A percentile compares a stretch with the other conserved stretches of the same genome.
These are phyloP conservation scores for Eucalyptus polyanthemos DNA, from an alignment of 345 rosid species.

Conservation along the genomic window DNA sequence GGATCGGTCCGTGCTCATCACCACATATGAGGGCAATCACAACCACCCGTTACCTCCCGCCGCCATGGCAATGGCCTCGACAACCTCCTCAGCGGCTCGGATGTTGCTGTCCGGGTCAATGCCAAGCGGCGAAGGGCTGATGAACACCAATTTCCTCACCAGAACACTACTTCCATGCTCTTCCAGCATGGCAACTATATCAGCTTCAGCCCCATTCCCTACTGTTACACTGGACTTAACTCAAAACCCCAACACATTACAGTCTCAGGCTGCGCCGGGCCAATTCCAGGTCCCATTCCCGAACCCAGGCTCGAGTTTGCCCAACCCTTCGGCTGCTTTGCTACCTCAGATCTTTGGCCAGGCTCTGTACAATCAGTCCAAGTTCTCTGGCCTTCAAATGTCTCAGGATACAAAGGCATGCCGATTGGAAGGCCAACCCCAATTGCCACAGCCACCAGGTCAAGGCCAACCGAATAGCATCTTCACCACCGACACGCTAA, in stretches of 20 bases:
- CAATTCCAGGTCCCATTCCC: constrained; percentile 38
- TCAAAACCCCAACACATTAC: constrained; percentile 24
- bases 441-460: background rate
- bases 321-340: constrained; percentile 7
- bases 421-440: constrained; percentile 6
- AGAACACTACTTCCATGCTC: constrained; percentile 76
- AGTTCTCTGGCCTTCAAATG: constrained; percentile 53
- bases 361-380: constrained; percentile 45
- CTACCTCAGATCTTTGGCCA: constrained; percentile 59
- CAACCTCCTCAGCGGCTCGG: constrained; percentile 82
- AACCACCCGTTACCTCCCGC: constrained; percentile 95
- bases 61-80: constrained; percentile 83
- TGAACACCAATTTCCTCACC: constrained; percentile 65
- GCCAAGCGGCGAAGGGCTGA: constrained; percentile 63
- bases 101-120: constrained; percentile 80
- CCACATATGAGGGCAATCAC: constrained; percentile 93
- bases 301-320: constrained; percentile 7
- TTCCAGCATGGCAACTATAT: constrained; percentile 90
- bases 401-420: constrained; percentile 24
- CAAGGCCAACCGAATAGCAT: background rate
- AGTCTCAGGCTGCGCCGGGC: constrained; percentile 15
- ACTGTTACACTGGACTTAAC: constrained; percentile 89
- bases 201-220: constrained; percentile 96
- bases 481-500: background rate
- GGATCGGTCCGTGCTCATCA: constrained; percentile 62